Conservation (phyloP, 805 yeast genomes). For the Lipomyces sp. region DNA sequence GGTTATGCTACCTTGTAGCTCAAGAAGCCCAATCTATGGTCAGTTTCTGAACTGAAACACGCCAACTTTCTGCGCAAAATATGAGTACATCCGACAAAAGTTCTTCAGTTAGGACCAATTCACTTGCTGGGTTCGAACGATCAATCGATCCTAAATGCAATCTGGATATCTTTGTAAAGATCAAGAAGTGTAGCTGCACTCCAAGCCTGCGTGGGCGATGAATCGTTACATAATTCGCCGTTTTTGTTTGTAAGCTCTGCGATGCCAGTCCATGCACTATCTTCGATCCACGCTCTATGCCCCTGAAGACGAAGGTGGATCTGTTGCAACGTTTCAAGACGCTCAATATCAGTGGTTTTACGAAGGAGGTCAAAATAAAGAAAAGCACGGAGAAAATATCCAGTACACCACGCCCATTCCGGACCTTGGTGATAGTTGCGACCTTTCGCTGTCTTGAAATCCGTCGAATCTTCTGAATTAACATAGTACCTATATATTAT, state of each 20-base stretch:
- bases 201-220: constrained; percentile 98
- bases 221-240: constrained; percentile 80
- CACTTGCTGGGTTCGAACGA: not conserved
- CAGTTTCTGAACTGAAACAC: too few species aligned
- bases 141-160: not conserved
- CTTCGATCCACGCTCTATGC: constrained; percentile 70
- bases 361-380: constrained; percentile 57
- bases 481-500: constrained; percentile 56
- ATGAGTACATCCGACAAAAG: not conserved
- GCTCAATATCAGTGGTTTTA: constrained; percentile 48
- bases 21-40: too few species aligned
- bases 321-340: constrained; percentile 60
- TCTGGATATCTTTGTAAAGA: constrained; percentile 61
- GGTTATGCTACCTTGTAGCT: too few species aligned
- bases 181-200: constrained; percentile 85
- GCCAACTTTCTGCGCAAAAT: not conserved
- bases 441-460: constrained; percentile 93
- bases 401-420: constrained; percentile 95
- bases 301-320: constrained; percentile 64
- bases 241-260: constrained; percentile 90
- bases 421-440: constrained; percentile 99
- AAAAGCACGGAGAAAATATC: constrained; percentile 84
- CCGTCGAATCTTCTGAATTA: constrained; percentile 78
- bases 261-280: constrained; percentile 91
- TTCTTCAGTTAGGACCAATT: not conserved